Conservation (phyloP, 176 grass and related monocot genomes). For the Carex littledalei region DNA sequence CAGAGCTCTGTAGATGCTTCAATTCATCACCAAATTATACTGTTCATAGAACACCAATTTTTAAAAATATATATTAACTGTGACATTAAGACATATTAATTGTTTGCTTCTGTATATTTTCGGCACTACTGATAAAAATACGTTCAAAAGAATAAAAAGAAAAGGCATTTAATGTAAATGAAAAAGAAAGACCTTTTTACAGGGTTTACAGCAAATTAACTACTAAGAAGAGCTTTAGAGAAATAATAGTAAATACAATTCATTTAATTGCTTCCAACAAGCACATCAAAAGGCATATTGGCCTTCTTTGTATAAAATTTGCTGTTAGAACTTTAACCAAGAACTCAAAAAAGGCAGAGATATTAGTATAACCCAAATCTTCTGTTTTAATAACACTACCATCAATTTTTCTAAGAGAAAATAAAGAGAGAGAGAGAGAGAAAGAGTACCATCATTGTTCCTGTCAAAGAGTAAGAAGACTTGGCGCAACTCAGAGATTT, state of each 20-base stretch:
- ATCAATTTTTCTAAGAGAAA: neutral
- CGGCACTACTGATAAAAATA: neutral
- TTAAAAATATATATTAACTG: neutral
- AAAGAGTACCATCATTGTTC: constrained; percentile 52
- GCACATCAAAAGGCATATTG: neutral
- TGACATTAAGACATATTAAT: neutral
- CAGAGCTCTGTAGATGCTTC: no score
- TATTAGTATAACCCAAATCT: constrained; percentile 5
- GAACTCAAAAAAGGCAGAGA: neutral
- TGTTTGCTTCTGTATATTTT: neutral
- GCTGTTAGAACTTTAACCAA: neutral
- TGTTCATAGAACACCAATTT: no score
- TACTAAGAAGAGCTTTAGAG: no score
- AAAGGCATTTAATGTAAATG: neutral
- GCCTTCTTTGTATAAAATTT: neutral
- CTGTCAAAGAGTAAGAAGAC: constrained; percentile 81
- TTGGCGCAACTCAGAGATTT: constrained; percentile 55
- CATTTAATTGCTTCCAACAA: neutral
- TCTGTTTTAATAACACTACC: neutral
- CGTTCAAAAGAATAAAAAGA: neutral
- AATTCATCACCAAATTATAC: no score
- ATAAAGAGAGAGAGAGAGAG: neutral
- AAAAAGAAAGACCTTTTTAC: neutral
- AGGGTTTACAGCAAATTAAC: neutral
- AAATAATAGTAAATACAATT: neutral